phyloP scores from a whole-genome alignment of 2,329 filamentous ascomycete species.

The Epicoccum nigrum region DNA sequence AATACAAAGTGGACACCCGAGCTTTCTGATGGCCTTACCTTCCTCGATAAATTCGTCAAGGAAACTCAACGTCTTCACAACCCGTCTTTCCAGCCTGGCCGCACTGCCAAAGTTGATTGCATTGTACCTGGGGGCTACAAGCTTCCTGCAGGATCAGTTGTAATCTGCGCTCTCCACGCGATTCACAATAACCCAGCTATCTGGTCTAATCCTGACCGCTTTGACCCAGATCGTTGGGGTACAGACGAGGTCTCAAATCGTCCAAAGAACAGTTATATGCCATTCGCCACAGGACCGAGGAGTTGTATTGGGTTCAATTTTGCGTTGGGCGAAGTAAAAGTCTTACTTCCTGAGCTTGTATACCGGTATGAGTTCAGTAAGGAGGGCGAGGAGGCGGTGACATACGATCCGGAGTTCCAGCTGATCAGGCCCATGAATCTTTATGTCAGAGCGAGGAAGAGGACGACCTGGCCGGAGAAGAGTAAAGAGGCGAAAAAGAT shows the following conservation, averaged over 20 bases:
- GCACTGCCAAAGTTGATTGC: conserved; percentile 61
- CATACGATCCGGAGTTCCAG: conserved; percentile 67
- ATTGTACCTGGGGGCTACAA: conserved; percentile 66
- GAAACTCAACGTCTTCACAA: conserved; percentile 30
- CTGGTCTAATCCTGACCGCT: conserved; percentile 64
- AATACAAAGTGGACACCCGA: conserved; percentile 25
- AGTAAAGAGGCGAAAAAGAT: conserved; percentile 17
- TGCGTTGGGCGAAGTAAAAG: conserved; percentile 65
- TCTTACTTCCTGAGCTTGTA: conserved; percentile 63
- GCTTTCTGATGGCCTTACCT: conserved; percentile 22
- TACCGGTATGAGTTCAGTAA: conserved; percentile 63
- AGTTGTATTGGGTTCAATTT: conserved; percentile 71
- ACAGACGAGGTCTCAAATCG: conserved; percentile 23
- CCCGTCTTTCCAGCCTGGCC: conserved; percentile 57
- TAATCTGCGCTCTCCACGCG: conserved; percentile 58
- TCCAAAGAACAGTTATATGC: conserved; percentile 59
- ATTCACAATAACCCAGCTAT: conserved; percentile 59
- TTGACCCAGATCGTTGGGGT: conserved; percentile 58
- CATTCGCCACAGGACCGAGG: conserved; percentile 63
- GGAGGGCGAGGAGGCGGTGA: conserved; percentile 57
- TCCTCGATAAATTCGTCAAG: conserved; percentile 30
- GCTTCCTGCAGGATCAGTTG: conserved; percentile 58
- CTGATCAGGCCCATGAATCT: conserved; percentile 62
- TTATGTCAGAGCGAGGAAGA: conserved; percentile 57
- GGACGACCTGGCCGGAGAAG: conserved; percentile 9